phyloP scores from a whole-genome alignment of 495 filamentous ascomycete species.

The Penicillium diatomitis region DNA sequence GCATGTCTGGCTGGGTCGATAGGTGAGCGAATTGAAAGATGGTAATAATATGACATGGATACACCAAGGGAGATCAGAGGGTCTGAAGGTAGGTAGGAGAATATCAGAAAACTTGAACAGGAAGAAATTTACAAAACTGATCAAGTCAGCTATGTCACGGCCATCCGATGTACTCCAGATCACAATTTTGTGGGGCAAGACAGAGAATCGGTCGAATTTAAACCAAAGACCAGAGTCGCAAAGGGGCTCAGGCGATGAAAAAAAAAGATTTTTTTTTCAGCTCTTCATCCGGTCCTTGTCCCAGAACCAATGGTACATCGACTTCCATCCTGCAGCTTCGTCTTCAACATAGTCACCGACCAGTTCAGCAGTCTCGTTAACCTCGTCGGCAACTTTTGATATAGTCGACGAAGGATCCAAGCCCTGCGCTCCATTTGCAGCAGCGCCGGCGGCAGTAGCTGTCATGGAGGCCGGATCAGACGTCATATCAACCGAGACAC shows the following conservation, averaged over 20 bases:
- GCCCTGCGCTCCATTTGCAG: slow-evolving; percentile 1
- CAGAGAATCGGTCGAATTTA: too few species aligned
- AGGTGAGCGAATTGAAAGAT: neutral
- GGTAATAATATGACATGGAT: neutral
- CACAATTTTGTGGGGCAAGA: too few species aligned
- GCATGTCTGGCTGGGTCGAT: too few species aligned
- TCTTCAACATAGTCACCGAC: slow-evolving; percentile 42
- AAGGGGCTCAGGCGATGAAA: too few species aligned
- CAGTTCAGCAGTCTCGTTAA: slow-evolving; percentile 39
- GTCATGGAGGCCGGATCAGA: slow-evolving; percentile 13
- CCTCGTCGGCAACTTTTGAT: slow-evolving; percentile 13
- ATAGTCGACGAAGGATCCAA: slow-evolving; percentile 18
- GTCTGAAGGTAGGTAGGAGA: too few species aligned
- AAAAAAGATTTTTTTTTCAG: too few species aligned
- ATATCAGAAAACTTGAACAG: too few species aligned
- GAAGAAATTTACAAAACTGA: too few species aligned
- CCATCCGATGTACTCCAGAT: too few species aligned
- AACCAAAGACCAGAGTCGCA: too few species aligned
- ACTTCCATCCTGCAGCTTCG: slow-evolving; percentile 33
- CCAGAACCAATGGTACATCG: slow-evolving; percentile 41
- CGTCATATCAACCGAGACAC: slow-evolving; percentile 28
- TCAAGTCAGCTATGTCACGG: too few species aligned
- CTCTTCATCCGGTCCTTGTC: slow-evolving; percentile 16
- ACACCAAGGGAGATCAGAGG: too few species aligned
- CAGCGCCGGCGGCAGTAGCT: slow-evolving; percentile 2